Evolutionary conservation across 2,329 filamentous ascomycete species (phyloP), one percentile per base, ranked within the genome.

Genomic region (Boeremia exigua): DNA sequence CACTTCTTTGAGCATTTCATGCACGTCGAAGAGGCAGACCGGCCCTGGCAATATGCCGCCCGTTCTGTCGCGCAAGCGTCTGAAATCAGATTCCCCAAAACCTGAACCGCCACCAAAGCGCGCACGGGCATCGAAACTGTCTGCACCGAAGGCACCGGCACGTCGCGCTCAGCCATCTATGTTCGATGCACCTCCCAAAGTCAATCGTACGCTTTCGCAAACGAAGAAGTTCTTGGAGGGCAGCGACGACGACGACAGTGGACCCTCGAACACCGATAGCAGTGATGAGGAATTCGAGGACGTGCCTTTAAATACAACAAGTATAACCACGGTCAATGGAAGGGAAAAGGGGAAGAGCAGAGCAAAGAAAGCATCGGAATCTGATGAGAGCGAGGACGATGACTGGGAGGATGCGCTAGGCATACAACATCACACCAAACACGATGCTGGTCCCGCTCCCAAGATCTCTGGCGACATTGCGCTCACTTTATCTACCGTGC

Each of bases 401-500:
- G 73, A 76, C 11, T 78, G 63, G 74, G 78, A 65, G 63, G 75
- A 70, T 65, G 78, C 63, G 42, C 77, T 62, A 63, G 72, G 53
- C 63, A 71, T 44, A 61, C 74, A 54, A 67, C 79, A 57, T 56
- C 48, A 48, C n/a, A 60, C 61, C 49, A 59, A 69, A 55, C 44
- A 70, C 56, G 57, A 70, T 63, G 25, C 70, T 56, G 57, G 80
- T 76, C 56, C 71, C 15, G 57, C 56, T 78, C 82, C 6, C 78
- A 81, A 45, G 75, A 80, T 85, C 1, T 80, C 85, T 1, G 88
- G 87, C 10, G 88, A 92, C 68, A 79, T 96, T 30, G 88, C 94
- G 62, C 78, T 96, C 65, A 94, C 89, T 0, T 77, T 96, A 0
- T 68, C 68, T 11, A 62, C 64, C 17, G 65, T 61, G 6, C 58